Base-by-base conservation (phyloP, 2,329 filamentous ascomycete genomes). In the Fusarium dimerum region DNA sequence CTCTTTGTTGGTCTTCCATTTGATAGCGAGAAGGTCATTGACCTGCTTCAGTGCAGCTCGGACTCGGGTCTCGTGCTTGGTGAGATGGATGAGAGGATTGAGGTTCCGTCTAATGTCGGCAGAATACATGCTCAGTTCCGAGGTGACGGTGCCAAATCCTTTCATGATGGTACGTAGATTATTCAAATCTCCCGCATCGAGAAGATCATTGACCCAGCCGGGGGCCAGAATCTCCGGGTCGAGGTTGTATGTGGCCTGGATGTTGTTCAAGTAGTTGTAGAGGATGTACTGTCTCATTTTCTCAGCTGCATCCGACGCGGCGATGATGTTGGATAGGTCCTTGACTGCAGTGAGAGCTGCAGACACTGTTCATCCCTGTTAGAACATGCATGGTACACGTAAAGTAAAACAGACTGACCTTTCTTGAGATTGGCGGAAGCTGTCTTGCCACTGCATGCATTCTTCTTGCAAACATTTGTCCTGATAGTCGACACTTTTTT, bases 381-480 rank as follows among this genome's bases (percentile, higher is more conserved):
- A 50, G 16, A 12, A 13, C 6, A 41, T 30, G 39, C 5, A 10
- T 6, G 6, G 3, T 12, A n/a, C 17, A 20, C 9, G 16, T 32
- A 11, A 10, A n/a, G 43, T n/a, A 16, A 5, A 16, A 8, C n/a
- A 16, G 16, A 47, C 50, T 34, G 4, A 51, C 48, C 48, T 29
- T 43, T 42, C 6, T 18, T 43, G 1, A 51, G 39, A 15, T 51
- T 29, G 2, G 38, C 30, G 5, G 43, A 12, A 36, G 57, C 55
- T 3, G 49, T 54, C 36, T 58, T 61, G 1, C 57, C 55, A 3
- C 48, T 51, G 45, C 57, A 60, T 7, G 47, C 49, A 2, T 38
- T 53, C 11, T 55, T 53, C 26, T 44, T 17, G n/a, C 58, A 60
- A 0, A 43, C 39, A 4, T n/a, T 58, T 11, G 53, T 51, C 18